phyloP scores from a whole-genome alignment of 345 rosid species.

The Gossypium ekmanianum region DNA sequence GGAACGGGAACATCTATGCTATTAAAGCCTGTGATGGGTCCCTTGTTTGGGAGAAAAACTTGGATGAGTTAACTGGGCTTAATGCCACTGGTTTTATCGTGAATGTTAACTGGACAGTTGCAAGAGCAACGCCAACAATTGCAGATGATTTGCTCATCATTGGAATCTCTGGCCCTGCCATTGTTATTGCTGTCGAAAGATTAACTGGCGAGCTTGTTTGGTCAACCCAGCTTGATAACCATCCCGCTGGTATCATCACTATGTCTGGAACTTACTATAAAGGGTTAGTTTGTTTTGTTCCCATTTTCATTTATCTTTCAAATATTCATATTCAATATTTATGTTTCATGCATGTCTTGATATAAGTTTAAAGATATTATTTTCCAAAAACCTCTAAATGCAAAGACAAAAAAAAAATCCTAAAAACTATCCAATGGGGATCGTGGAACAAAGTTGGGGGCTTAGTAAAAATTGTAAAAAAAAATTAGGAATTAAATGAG shows the following conservation, averaged over 20 bases:
- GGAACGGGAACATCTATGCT: constrained; percentile 53
- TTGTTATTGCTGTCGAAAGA: constrained; percentile 36
- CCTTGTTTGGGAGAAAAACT: constrained; percentile 47
- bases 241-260: constrained; percentile 32
- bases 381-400: too few species aligned
- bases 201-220: constrained; percentile 36
- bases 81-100: constrained; percentile 20
- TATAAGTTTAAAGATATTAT: neutral
- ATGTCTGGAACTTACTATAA: constrained; percentile 37
- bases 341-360: neutral
- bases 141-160: constrained; percentile 29
- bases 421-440: too few species aligned
- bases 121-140: constrained; percentile 46
- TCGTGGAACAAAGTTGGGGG: too few species aligned
- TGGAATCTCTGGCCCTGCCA: constrained; percentile 41
- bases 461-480: too few species aligned
- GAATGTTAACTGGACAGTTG: constrained; percentile 28
- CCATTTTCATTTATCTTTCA: neutral
- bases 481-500: too few species aligned
- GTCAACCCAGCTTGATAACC: constrained; percentile 34
- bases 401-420: too few species aligned
- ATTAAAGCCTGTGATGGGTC: constrained; percentile 40
- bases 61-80: constrained; percentile 35
- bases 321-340: neutral
- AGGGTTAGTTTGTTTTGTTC: constrained; percentile 25